Conservation (phyloP, 257 asterid genomes). For the Nicotiana obtusifolia region DNA sequence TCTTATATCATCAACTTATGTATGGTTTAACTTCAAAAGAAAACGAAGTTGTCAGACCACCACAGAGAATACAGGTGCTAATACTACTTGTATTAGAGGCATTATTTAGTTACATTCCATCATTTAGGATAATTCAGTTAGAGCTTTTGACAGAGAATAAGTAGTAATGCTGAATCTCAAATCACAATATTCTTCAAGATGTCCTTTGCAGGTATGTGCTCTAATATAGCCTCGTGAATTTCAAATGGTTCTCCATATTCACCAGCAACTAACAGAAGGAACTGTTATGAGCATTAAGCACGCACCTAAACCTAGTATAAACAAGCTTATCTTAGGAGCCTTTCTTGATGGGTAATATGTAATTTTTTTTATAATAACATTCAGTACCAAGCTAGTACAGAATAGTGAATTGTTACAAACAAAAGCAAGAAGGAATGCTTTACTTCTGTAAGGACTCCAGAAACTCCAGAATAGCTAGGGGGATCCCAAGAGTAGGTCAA, state of each 20-base stretch:
- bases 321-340: too few species aligned
- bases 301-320: neutral
- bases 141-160: neutral
- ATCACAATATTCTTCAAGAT: neutral
- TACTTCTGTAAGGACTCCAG: neutral
- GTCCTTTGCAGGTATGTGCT: neutral
- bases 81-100: neutral
- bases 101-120: neutral
- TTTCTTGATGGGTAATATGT: neutral
- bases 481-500: neutral
- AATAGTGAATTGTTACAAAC: neutral
- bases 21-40: neutral
- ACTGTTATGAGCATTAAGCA: neutral
- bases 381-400: neutral
- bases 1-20: neutral
- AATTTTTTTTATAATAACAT: neutral
- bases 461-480: neutral
- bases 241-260: neutral
- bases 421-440: neutral
- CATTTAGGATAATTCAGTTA: neutral
- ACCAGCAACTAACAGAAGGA: neutral
- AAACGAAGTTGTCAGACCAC: neutral
- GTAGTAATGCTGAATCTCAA: neutral
- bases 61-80: neutral
- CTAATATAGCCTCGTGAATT: neutral